Base-by-base conservation (phyloP, 1,284 basidiomycete genomes). In the Bjerkandera adusta region DNA sequence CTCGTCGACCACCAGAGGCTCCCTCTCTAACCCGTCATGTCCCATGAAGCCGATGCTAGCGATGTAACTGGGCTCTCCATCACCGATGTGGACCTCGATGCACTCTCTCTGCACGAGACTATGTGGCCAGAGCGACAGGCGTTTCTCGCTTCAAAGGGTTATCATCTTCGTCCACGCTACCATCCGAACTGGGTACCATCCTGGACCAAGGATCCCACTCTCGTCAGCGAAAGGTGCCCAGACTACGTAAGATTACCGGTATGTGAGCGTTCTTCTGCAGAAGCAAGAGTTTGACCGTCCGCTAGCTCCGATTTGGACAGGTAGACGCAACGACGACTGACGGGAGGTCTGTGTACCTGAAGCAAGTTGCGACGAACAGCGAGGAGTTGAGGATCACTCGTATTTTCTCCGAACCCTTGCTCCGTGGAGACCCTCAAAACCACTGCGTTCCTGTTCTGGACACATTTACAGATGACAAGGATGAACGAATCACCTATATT, bases 391-490 rank as follows among this genome's bases (percentile, higher is more conserved):
- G 8, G 3, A 45, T 45, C 3, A 20, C 27, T n/a, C 27, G 4
- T 3, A 37, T 30, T n/a, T n/a, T n/a, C n/a, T n/a, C n/a, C n/a
- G n/a, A n/a, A n/a, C n/a, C n/a, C n/a, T n/a, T n/a, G n/a, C n/a
- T n/a, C 20, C 11, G 7, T 11, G 20, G 20, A 16, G 55, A 65
- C 44, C 52, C 61, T 1, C 41, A 36, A 2, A 64, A 66, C 27
- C 63, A 62, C 30, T 57, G 57, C 20, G 58, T 62, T 2, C 62
- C 53, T 1, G 36, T 63, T 3, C 46, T 55, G 21, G 65, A 64
- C 3, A 48, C 55, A 1, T 49, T 64, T 7, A 46, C 53, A 11
- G 50, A 53, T 16, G 50, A 54, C 1, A 15, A 41, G 2, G 54
- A 59, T 3, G 32, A 48, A 1, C 34, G 56, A 12, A 8, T 43